Evolutionary conservation across 495 filamentous ascomycete genomes (phyloP), one percentile per base, ranked within the genome.

Genomic region (Penicillium herquei): DNA sequence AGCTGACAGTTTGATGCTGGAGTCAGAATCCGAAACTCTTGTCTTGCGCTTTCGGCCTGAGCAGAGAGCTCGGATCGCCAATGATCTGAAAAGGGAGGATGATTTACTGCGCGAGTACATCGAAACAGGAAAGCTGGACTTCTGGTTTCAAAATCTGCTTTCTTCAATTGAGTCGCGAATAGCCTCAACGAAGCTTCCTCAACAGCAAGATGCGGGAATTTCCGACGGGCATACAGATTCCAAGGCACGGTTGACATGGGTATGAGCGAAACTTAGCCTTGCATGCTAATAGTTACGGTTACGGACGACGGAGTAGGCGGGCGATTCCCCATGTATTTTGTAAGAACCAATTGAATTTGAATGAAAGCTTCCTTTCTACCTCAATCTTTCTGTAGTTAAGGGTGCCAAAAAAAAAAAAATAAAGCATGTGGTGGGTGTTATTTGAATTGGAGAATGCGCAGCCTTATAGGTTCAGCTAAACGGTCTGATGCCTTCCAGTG

Each of bases 41-140:
- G 75, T 80, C 53, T 73, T 77, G 35, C 81, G 83, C 35, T 86
- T 85, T 72, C 62, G 66, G 54, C 48, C 76, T 61, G 68, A 81
- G 69, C 67, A 73, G 69, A 66, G 81, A 67, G 70, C 72, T 71
- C 63, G 70, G 70, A 54, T 86, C 70, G 49, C 71, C 55, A 56
- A 78, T 73, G 86, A 83, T 52, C 59, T 81, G 32, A 58, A 75
- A 37, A 73, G 67, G 55, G 87, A 90, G 58, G 78, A 83, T 62
- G 65, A 65, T 31, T 67, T 72, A 26, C 70, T 89, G 14, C 62
- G 67, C 9, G 63, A 72, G 26, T 78, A 76, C 54, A 71, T 90
- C 14, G 81, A 87, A 44, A 77, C 78, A 59, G 76, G 82, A 13
- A 77, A 82, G 35, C 72, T 89, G 26, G 83, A 81, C 7, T 76